Conservation (phyloP, 495 filamentous ascomycete genomes). For the Immersiella caudata region DNA sequence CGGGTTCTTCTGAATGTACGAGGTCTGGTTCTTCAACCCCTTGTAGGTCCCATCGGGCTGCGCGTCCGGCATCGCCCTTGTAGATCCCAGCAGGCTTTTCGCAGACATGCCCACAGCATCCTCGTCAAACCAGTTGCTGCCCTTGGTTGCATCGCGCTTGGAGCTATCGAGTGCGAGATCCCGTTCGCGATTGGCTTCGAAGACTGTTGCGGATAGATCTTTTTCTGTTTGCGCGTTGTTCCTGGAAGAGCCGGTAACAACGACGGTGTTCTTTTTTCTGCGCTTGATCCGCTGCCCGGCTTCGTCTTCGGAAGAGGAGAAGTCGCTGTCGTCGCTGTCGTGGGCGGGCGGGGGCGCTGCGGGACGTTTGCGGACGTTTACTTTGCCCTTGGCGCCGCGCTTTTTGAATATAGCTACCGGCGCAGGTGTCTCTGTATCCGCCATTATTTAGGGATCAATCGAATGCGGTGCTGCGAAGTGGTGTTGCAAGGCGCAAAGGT, state of each 20-base stretch:
- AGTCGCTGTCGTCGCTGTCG: conserved; percentile 59
- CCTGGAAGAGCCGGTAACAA: conserved; percentile 58
- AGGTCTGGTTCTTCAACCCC: conserved; percentile 69
- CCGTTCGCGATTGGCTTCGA: conserved; percentile 59
- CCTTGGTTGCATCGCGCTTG: conserved; percentile 86
- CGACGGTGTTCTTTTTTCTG: conserved; percentile 63
- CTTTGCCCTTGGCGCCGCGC: conserved; percentile 73
- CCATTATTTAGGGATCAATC: conserved; percentile 17
- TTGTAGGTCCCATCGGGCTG: conserved; percentile 70
- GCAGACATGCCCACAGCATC: conserved; percentile 47
- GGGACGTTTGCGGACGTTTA: conserved; percentile 79
- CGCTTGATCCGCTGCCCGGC: conserved; percentile 75
- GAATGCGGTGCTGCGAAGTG: too few species aligned
- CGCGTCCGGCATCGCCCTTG: conserved; percentile 40
- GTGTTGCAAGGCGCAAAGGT: background rate
- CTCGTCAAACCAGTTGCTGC: conserved; percentile 88
- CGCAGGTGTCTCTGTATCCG: conserved; percentile 34
- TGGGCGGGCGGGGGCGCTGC: conserved; percentile 74
- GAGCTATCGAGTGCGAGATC: conserved; percentile 63
- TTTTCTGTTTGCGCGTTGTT: conserved; percentile 46
- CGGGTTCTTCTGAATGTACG: conserved; percentile 81
- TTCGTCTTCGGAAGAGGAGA: conserved; percentile 78
- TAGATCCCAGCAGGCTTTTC: conserved; percentile 67
- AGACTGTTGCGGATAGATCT: conserved; percentile 52
- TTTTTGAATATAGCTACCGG: conserved; percentile 82